Evolutionary conservation across 2,329 filamentous ascomycete species (phyloP), one percentile per base, ranked within the genome.

Genomic region (Scedosporium minutisporum): DNA sequence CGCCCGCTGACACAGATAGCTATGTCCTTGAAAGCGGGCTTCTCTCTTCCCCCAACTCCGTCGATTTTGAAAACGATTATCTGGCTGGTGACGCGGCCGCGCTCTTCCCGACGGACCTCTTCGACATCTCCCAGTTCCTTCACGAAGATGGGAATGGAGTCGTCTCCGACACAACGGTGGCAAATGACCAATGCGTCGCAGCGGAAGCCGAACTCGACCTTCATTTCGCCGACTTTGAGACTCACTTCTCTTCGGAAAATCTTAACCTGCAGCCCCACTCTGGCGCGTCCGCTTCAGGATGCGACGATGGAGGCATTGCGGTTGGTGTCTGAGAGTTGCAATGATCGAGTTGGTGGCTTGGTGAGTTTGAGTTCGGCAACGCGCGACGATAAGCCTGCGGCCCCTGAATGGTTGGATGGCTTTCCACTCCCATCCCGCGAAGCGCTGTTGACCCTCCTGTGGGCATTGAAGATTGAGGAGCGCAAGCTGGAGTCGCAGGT

Each of bases 1-100:
- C 81, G 82, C 72, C 82, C 88, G 76, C 76, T 90, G 81, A 86
- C 75, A 73, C 85, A 86, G 84, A 90, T 91, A 77, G 83, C 86
- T 84, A 84, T 81, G 78, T 89, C 87, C 77, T 87, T 88, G 86
- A 90, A 82, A 84, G 84, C 81, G 83, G 83, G 82, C 81, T 90
- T 84, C 80, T 87, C 83, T 81, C 88, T 90, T 83, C 86, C 77
- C 80, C 87, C 88, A 77, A 85, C 79, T 79, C 82, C 77, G 77
- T 81, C 80, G 75, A 78, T 85, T 76, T 81, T 86, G 82, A 85
- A 77, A 80, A 84, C 82, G 78, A 86, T 87, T 78, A 84, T 87
- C 63, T 87, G 82, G 82, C 72, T 86, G 76, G 80, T 83, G 77
- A 87, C 84, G 71, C 78, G 77, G 64, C 77, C 77, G 67, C 78